Base-by-base conservation (phyloP, 352 stramenopile genomes). In the Phytophthora nicotianae region DNA sequence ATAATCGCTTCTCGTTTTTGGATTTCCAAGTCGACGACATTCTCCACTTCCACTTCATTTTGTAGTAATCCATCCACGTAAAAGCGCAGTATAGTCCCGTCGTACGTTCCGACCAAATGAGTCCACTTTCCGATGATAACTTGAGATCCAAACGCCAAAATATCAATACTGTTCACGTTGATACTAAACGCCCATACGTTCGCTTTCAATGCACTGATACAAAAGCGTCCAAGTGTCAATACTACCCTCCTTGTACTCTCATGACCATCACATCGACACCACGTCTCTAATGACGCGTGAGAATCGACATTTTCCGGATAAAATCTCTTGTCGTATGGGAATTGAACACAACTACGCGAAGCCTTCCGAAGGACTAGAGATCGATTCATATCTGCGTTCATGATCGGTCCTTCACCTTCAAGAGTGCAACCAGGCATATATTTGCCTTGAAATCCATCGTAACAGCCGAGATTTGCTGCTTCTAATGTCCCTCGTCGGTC, bases 21-120 rank as follows among this genome's bases (percentile, higher is more conserved):
- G 21, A 90, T 70, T 62, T 90, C 82, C 17, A 75, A 20, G 42
- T 87, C 78, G n/a, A 96, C 75, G 6, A 96, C 72, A 19, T 49
- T 85, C 9, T 88, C 81, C 17, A 89, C 79, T 48, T 93, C 81
- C 2, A 95, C 74, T 58, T 95, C 86, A 32, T 76, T 86, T 24
- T 88, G 74, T 0, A 93, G 52, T 19, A 79, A 80, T 0, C 83
- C 78, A 61, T 97, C 73, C 11, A 97, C 85, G 56, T 88, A 97
- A 11, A 97, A 69, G 11, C 83, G 70, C 33, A 95, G 37, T 27
- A 90, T 83, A 17, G 87, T 96, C 4, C 93, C 91, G 49, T 98
- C 91, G 54, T 90, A 97, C 24, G 87, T 97, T 2, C 82, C 88
- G 3, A 91, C 83, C 11, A 98, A 54, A 65, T 98, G 81, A 21